Conservation (phyloP, 192 early-diverging fungal genomes). For the Geranomyces michiganensis region DNA sequence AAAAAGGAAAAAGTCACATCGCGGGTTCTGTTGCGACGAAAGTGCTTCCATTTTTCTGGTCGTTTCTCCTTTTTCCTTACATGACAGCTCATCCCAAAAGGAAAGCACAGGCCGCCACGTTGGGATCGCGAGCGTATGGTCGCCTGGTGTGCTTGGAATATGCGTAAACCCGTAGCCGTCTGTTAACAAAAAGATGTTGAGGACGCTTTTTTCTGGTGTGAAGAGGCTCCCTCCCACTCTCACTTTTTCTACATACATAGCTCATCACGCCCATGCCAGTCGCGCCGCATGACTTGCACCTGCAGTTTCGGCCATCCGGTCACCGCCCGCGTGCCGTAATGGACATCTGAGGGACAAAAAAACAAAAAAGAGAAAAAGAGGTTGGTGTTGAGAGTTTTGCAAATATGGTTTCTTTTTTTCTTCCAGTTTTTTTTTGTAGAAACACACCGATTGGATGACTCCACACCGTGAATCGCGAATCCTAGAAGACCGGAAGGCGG, state of each 20-base stretch:
- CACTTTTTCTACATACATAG: slow-evolving; percentile 55
- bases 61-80: slow-evolving; percentile 26
- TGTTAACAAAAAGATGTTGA: slow-evolving; percentile 9
- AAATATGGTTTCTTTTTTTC: not conserved
- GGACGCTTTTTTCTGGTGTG: too few species aligned
- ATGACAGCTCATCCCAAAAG: slow-evolving; percentile 49
- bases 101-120: slow-evolving; percentile 58
- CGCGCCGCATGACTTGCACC: slow-evolving; percentile 56
- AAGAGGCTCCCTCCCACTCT: too few species aligned
- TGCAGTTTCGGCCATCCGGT: slow-evolving; percentile 61
- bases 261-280: slow-evolving; percentile 57
- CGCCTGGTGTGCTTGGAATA: slow-evolving; percentile 56
- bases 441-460: slow-evolving; percentile 60
- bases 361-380: too few species aligned
- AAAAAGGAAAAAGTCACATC: not conserved
- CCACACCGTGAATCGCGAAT: slow-evolving; percentile 52
- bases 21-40: not conserved
- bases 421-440: too few species aligned
- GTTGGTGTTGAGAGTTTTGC: too few species aligned
- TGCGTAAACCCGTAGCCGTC: slow-evolving; percentile 62
- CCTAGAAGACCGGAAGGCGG: slow-evolving; percentile 32
- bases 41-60: too few species aligned
- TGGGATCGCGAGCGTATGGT: slow-evolving; percentile 46
- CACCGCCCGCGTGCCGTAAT: slow-evolving; percentile 56
- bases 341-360: slow-evolving; percentile 43